A percentile compares a stretch with the other conserved stretches of the same genome.
Evolutionary conservation across 495 filamentous ascomycete genomes (phyloP).

Genomic region (Lasiosphaeriaceae sp.): DNA sequence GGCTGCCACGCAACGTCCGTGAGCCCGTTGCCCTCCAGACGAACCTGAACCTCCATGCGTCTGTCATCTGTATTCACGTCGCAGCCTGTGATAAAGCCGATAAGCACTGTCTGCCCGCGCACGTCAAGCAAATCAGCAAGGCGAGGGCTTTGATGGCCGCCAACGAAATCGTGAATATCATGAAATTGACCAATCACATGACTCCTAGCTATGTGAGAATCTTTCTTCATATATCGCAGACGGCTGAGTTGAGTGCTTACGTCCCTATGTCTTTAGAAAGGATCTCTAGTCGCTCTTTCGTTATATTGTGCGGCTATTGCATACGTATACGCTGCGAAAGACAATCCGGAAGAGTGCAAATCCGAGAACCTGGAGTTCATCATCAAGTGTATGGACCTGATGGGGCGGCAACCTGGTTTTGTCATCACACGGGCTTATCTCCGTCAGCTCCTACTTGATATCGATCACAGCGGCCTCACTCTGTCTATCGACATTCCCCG

Average conservation of each 20-base stretch:
- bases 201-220: conserved; percentile 22
- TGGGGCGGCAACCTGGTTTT: conserved; percentile 27
- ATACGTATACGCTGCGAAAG: conserved; percentile 32
- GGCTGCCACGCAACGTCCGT: conserved; percentile 33
- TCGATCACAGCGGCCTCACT: conserved; percentile 33
- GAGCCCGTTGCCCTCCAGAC: conserved; percentile 38
- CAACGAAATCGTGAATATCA: conserved; percentile 41
- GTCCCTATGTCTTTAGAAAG: conserved; percentile 22
- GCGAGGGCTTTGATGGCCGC: conserved; percentile 35
- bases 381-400: conserved; percentile 34
- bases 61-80: conserved; percentile 42
- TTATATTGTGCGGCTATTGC: conserved; percentile 42
- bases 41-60: conserved; percentile 43
- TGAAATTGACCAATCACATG: conserved; percentile 33
- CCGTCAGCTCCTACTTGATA: conserved; percentile 37
- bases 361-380: conserved; percentile 37
- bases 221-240: neutral
- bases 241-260: neutral
- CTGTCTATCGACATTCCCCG: neutral
- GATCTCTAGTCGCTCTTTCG: conserved; percentile 36
- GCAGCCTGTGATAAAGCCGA: conserved; percentile 38
- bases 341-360: conserved; percentile 12
- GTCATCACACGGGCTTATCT: conserved; percentile 37
- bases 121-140: conserved; percentile 28
- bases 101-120: conserved; percentile 29